Conservation (phyloP, 2,329 filamentous ascomycete genomes). For the Cladorrhinum sp. region DNA sequence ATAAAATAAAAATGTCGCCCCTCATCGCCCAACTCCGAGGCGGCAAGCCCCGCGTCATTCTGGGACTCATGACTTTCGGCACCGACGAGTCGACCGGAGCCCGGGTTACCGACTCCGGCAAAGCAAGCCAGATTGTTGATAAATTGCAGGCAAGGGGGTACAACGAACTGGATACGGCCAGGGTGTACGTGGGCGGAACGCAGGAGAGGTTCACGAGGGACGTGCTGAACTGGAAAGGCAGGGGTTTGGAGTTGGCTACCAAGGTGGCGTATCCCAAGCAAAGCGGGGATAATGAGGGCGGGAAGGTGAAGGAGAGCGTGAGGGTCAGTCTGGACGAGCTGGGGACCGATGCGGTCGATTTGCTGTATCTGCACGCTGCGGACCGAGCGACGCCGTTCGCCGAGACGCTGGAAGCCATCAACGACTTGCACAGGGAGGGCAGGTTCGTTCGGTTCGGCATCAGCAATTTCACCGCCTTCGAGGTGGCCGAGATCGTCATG, state of each 20-base stretch:
- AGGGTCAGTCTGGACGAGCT: constrained; percentile 69
- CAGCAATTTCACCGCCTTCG: constrained; percentile 71
- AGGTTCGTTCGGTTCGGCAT: constrained; percentile 71
- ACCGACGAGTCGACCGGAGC: constrained; percentile 55
- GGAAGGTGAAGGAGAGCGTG: constrained; percentile 62
- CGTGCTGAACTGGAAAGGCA: constrained; percentile 61
- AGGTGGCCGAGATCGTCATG: constrained; percentile 71
- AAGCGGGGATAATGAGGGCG: constrained; percentile 59
- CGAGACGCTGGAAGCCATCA: constrained; percentile 64
- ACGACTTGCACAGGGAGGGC: constrained; percentile 66
- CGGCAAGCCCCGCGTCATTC: constrained; percentile 47
- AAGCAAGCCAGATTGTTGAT: constrained; percentile 63
- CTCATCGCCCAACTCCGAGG: constrained; percentile 21
- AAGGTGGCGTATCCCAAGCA: constrained; percentile 61
- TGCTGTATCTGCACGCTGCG: constrained; percentile 69
- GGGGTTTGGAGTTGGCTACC: constrained; percentile 66
- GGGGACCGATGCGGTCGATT: constrained; percentile 68
- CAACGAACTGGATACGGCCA: constrained; percentile 70
- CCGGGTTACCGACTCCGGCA: constrained; percentile 56
- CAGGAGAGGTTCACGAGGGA: constrained; percentile 68
- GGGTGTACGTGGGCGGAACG: constrained; percentile 62
- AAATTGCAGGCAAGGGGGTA: constrained; percentile 65
- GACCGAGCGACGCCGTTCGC: constrained; percentile 60
- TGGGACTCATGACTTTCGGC: constrained; percentile 71
- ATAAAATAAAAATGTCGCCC: constrained; percentile 22